Percentiles rank a stretch among this genome's conserved stretches.
phyloP scores from a whole-genome alignment of 169 alveolate species.

The Cryptosporidium viatorum region DNA sequence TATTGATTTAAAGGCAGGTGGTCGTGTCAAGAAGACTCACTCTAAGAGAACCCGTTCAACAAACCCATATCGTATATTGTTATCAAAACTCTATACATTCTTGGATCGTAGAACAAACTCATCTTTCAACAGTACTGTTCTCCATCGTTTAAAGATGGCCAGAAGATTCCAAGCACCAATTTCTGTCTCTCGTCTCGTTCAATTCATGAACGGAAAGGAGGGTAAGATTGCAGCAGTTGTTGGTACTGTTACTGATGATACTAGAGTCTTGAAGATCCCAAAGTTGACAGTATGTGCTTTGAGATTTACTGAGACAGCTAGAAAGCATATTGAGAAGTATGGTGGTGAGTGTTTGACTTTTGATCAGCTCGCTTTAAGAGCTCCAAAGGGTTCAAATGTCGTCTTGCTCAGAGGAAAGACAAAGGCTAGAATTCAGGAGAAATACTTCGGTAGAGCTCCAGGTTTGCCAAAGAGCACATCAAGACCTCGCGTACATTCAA shows the following conservation, averaged over 20 bases:
- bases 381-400: conserved; percentile 93
- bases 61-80: conserved; percentile 90
- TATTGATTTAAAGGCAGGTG: conserved; percentile 90
- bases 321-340: conserved; percentile 93
- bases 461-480: conserved; percentile 92
- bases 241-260: conserved; percentile 96
- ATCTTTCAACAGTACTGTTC: conserved; percentile 92
- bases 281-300: conserved; percentile 95
- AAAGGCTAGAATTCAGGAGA: conserved; percentile 94
- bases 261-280: conserved; percentile 87
- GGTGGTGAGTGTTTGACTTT: conserved; percentile 99
- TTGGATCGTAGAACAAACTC: conserved; percentile 95
- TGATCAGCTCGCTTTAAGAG: conserved; percentile 94
- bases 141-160: conserved; percentile 93
- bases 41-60: conserved; percentile 89
- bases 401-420: conserved; percentile 96
- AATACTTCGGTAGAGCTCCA: conserved; percentile 96
- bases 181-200: conserved; percentile 92
- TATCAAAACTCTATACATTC: conserved; percentile 86
- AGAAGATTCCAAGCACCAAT: conserved; percentile 93
- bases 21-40: conserved; percentile 90
- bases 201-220: conserved; percentile 89
- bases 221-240: conserved; percentile 95
- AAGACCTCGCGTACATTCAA: conserved; percentile 91
- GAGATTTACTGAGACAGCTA: conserved; percentile 97